A percentile compares a stretch with the other conserved stretches of the same genome.
phyloP scores from a whole-genome alignment of 371 early-diverging fungal genomes.

The Capillidium rhysosporum region DNA sequence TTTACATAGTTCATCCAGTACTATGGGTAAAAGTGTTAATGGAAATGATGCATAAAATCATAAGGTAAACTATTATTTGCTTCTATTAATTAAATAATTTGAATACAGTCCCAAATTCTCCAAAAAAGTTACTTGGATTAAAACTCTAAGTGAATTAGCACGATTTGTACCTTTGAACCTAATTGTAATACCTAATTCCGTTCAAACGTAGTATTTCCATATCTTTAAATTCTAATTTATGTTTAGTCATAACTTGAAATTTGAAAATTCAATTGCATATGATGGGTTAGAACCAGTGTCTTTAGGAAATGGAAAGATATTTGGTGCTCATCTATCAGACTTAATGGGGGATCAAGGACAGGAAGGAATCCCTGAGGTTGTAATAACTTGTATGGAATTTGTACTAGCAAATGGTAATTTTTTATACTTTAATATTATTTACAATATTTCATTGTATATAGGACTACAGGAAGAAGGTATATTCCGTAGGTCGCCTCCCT shows the following conservation, averaged over 20 bases:
- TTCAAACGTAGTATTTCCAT: slow-evolving; percentile 35
- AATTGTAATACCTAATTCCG: slow-evolving; percentile 55
- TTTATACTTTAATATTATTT: not conserved
- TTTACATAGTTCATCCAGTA: slow-evolving; percentile 75
- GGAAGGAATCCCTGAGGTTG: slow-evolving; percentile 30
- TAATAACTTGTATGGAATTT: slow-evolving; percentile 32
- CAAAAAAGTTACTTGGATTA: slow-evolving; percentile 59
- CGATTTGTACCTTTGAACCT: slow-evolving; percentile 38
- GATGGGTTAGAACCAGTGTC: slow-evolving; percentile 8
- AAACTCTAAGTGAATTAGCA: slow-evolving; percentile 44
- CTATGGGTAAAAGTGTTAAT: slow-evolving; percentile 42
- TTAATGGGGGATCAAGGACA: slow-evolving; percentile 44
- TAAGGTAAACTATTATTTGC: slow-evolving; percentile 25
- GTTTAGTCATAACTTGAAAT: slow-evolving; percentile 17
- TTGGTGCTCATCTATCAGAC: slow-evolving; percentile 34
- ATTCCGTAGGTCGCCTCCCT: slow-evolving; percentile 72
- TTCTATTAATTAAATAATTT: not conserved
- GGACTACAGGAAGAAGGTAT: slow-evolving; percentile 70
- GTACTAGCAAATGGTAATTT: slow-evolving; percentile 20
- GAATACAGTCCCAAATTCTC: slow-evolving; percentile 65
- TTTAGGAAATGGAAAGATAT: slow-evolving; percentile 13
- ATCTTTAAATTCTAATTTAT: not conserved
- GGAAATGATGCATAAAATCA: slow-evolving; percentile 40
- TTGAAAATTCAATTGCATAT: slow-evolving; percentile 15
- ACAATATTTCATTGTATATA: slow-evolving; percentile 7